Conservation (phyloP, 2,329 filamentous ascomycete genomes). For the Calonectria fujianensis region DNA sequence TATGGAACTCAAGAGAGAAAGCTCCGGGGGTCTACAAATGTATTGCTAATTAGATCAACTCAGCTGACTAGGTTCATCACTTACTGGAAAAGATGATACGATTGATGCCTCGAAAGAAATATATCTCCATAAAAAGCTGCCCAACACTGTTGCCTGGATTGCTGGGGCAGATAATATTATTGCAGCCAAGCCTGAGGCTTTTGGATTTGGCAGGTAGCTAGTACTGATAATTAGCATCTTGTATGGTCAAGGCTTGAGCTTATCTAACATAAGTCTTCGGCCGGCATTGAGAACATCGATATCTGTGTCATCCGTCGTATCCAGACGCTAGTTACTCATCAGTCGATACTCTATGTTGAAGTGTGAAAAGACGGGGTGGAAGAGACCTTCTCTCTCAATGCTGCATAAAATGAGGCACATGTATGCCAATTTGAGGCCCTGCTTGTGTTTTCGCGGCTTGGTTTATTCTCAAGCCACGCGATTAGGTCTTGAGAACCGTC, state of each 20-base stretch:
- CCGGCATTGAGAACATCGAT: neutral
- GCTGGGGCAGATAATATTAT: constrained; percentile 13
- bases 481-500: neutral
- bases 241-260: no score
- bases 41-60: neutral
- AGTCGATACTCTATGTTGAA: neutral
- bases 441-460: neutral
- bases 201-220: constrained; percentile 26
- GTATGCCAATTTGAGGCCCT: constrained; percentile 12
- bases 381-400: constrained; percentile 13
- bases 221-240: neutral
- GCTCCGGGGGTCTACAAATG: neutral
- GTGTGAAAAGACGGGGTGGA: no score
- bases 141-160: constrained; percentile 1
- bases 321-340: neutral
- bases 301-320: neutral
- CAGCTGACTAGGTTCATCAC: neutral
- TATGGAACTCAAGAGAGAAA: constrained; percentile 23
- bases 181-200: neutral
- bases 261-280: constrained; percentile 20
- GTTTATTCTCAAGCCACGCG: constrained; percentile 17
- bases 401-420: neutral
- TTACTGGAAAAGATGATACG: constrained; percentile 4
- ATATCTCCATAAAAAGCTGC: constrained; percentile 22
- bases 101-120: neutral